These are phyloP conservation scores for Ceratobasidium sp. DNA, from an alignment of 1,284 basidiomycete species.

Conservation along the genomic window DNA sequence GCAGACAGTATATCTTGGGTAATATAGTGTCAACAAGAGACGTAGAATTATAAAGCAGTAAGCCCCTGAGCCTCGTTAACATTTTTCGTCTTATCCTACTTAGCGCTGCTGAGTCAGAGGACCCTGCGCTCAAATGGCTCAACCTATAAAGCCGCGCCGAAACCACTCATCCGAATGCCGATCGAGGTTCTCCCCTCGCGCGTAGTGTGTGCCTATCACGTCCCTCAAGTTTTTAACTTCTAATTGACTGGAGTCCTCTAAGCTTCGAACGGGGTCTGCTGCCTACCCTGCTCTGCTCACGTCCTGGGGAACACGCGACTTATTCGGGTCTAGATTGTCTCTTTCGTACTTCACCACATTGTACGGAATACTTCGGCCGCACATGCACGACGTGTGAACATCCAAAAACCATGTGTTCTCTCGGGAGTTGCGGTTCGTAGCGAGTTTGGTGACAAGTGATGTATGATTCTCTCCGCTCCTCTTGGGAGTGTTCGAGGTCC, in stretches of 20 bases:
- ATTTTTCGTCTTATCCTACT: background rate
- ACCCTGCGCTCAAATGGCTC: conserved; percentile 35
- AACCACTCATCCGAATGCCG: conserved; percentile 8
- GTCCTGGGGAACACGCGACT: background rate
- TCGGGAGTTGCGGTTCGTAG: conserved; percentile 19
- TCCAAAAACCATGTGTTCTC: conserved; percentile 13
- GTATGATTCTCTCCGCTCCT: conserved; percentile 24
- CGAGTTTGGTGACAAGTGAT: conserved; percentile 22
- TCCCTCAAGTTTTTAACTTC: background rate
- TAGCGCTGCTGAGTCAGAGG: background rate
- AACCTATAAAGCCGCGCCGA: conserved; percentile 36
- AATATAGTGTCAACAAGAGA: no score
- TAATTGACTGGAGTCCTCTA: background rate
- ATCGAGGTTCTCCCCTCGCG: background rate
- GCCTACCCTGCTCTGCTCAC: background rate
- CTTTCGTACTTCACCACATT: background rate
- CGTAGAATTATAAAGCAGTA: no score
- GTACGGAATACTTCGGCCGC: conserved; percentile 7
- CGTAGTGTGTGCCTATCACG: no score
- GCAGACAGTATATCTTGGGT: no score
- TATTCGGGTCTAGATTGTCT: background rate
- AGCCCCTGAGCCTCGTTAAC: background rate
- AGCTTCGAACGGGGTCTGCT: background rate
- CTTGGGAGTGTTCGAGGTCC: conserved; percentile 30
- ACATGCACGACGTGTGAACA: conserved; percentile 33